Conservation (phyloP, 1,284 basidiomycete species). For the Hemileia vastatrix region DNA sequence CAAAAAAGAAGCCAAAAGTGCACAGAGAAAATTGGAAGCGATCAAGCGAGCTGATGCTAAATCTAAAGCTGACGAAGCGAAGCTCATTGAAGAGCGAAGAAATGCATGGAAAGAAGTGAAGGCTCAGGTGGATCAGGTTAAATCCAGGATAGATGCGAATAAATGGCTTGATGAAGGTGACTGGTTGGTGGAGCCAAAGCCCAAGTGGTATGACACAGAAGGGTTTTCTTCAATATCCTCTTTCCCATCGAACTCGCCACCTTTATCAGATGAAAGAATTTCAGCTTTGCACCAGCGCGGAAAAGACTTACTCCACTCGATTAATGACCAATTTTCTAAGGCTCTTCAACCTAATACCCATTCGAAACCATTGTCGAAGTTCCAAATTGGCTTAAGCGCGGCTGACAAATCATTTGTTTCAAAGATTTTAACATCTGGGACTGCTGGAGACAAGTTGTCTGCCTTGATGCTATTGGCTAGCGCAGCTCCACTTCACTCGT, state of each 20-base stretch:
- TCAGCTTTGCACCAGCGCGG: background rate
- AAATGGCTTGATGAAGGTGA: too few species aligned
- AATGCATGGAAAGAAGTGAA: too few species aligned
- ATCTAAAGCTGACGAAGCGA: too few species aligned
- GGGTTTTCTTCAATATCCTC: too few species aligned
- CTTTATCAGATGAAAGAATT: background rate
- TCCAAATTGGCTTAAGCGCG: slow-evolving; percentile 32
- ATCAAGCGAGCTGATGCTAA: too few species aligned
- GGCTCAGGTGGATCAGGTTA: too few species aligned
- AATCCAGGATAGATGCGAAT: too few species aligned
- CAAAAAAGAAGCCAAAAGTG: too few species aligned
- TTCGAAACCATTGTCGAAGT: background rate
- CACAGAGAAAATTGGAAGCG: too few species aligned
- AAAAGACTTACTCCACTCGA: background rate
- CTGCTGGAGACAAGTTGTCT: slow-evolving; percentile 83
- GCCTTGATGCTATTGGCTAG: slow-evolving; percentile 85
- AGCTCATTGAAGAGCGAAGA: too few species aligned
- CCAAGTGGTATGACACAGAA: slow-evolving; percentile 18
- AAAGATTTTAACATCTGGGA: slow-evolving; percentile 74
- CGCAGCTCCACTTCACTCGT: slow-evolving; percentile 80
- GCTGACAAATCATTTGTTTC: slow-evolving; percentile 71
- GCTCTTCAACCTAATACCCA: background rate
- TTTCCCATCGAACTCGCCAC: slow-evolving; percentile 4
- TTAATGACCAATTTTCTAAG: slow-evolving; percentile 3
- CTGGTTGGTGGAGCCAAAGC: slow-evolving; percentile 11